Conservation (phyloP, 2,329 filamentous ascomycete species). For the Aureobasidium mangrovei region DNA sequence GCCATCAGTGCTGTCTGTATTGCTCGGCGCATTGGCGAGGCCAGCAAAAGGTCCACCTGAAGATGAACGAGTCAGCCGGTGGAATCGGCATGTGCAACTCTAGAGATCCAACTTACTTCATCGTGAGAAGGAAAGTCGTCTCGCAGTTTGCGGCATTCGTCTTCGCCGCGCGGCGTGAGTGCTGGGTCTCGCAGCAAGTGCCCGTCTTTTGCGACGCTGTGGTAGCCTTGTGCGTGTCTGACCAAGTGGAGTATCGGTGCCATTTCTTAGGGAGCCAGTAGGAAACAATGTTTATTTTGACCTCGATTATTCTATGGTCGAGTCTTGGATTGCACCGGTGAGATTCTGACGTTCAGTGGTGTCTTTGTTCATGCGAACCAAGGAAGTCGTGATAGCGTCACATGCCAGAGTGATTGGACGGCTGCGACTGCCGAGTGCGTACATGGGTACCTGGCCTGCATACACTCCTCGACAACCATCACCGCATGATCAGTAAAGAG, state of each 20-base stretch:
- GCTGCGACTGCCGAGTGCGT: too few relatives aligned
- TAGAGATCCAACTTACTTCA: conserved; percentile 15
- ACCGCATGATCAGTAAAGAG: too few relatives aligned
- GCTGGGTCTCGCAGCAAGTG: conserved; percentile 22
- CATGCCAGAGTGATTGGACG: too few relatives aligned
- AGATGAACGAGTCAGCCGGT: neutral
- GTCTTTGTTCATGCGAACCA: too few relatives aligned
- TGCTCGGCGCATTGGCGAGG: conserved; percentile 23
- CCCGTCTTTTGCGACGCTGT: conserved; percentile 22
- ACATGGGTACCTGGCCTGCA: too few relatives aligned
- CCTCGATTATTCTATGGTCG: too few relatives aligned
- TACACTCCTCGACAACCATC: too few relatives aligned
- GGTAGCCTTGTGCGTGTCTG: conserved; percentile 26
- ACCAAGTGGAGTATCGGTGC: conserved; percentile 23
- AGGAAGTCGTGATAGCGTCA: too few relatives aligned
- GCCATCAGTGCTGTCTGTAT: conserved; percentile 22
- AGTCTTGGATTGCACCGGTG: too few relatives aligned
- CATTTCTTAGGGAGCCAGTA: conserved; percentile 11
- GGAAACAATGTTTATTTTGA: too few relatives aligned
- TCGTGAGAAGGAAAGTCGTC: conserved; percentile 21
- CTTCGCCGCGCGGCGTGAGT: conserved; percentile 22
- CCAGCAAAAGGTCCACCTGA: conserved; percentile 24
- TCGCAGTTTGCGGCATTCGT: conserved; percentile 21
- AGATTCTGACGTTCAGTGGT: too few relatives aligned
- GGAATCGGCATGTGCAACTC: neutral